A percentile compares a stretch with the other conserved stretches of the same genome.
Evolutionary conservation across 2,329 filamentous ascomycete species (phyloP).

Genomic region (Neonectria sp.): DNA sequence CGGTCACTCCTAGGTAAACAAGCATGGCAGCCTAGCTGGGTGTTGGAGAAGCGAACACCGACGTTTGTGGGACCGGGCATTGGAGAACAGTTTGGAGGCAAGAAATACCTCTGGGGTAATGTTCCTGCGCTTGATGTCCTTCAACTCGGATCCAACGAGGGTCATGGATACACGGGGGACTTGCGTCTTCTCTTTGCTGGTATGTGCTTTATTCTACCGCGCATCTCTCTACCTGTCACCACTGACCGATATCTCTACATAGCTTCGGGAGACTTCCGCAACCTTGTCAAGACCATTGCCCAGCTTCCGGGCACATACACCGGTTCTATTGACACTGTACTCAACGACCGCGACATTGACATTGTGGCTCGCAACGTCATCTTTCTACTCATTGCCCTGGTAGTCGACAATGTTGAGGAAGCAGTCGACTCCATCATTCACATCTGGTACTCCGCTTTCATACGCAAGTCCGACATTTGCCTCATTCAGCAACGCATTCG

Average conservation of each 20-base stretch:
- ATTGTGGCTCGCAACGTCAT: constrained; percentile 30
- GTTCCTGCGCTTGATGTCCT: constrained; percentile 31
- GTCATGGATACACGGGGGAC: neutral
- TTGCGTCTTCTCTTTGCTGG: constrained; percentile 30
- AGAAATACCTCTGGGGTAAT: constrained; percentile 25
- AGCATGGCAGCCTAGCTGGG: constrained; percentile 13
- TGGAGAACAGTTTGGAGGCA: neutral
- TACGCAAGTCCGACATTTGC: constrained; percentile 17
- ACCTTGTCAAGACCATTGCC: constrained; percentile 23
- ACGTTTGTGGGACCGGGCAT: neutral
- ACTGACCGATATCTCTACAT: too few relatives aligned
- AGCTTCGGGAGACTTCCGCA: constrained; percentile 32
- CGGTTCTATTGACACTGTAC: neutral
- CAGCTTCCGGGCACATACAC: constrained; percentile 4
- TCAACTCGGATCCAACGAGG: constrained; percentile 25
- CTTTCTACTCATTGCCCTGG: constrained; percentile 17
- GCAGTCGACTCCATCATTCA: constrained; percentile 26
- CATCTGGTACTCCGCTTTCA: constrained; percentile 29
- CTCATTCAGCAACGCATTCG: constrained; percentile 2
- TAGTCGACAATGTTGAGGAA: neutral
- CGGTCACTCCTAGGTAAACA: neutral
- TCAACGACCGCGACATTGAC: constrained; percentile 29
- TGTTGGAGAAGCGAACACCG: neutral
- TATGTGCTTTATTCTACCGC: neutral
- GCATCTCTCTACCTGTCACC: too few relatives aligned